Base-by-base conservation (phyloP, 2,329 filamentous ascomycete genomes). In the Phialophora expanda region DNA sequence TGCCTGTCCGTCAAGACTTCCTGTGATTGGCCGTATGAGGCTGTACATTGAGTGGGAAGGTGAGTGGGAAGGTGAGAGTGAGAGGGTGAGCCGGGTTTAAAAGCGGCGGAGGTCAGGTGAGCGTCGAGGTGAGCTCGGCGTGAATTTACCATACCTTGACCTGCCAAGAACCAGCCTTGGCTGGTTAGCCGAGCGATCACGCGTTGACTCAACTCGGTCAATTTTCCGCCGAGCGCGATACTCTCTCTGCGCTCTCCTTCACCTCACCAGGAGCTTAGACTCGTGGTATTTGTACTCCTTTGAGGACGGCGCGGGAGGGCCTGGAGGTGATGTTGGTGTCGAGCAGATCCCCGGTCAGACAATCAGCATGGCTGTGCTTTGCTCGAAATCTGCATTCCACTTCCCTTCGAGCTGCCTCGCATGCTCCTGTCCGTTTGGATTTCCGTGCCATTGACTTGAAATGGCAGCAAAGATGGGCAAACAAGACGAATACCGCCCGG, bases 401-500 rank as follows among this genome's bases (percentile, higher is more conserved):
- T 26, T 38, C 30, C 14, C 9, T 12, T n/a, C 56, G 56, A 38
- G 24, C 55, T 50, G 59, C 66, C 22, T n/a, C 64, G 34, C 58
- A 59, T 20, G 54, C 58, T 34, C 34, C 63, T 28, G 17, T 3
- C 38, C 66, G 67, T n/a, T 75, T 82, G 24, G 79, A 84, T 66
- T 78, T 85, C 11, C 73, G 76, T 1, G 76, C 78, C 0, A 77
- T 85, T 46, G 83, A 85, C 69, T 74, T 74, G 30, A 87, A 86
- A 80, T 87, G 85, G 85, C 83, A 84, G 71, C 72, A 75, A 57
- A 79, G 75, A 78, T 86, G 84, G 84, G 75, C 66, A 44, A 14
- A 57, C 5, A 56, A 68, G 48, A 20, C 66, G 8, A 38, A 24
- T 12, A 12, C 30, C 7, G 20, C 28, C 7, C 22, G 22, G 7